Base-by-base conservation (phyloP, 176 grass and related monocot genomes). In the Lolium perenne region DNA sequence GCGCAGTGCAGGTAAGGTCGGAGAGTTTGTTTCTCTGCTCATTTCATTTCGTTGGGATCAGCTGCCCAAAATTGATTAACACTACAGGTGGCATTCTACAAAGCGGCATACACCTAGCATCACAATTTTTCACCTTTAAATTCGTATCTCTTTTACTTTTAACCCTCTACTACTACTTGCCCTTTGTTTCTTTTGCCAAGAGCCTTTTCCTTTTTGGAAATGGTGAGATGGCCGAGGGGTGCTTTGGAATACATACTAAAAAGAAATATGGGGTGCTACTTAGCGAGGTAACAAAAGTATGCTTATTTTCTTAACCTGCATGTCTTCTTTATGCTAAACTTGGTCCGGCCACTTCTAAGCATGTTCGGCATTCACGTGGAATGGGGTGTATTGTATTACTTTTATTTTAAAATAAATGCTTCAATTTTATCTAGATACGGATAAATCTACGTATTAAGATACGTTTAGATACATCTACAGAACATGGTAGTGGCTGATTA, bases 171-270 rank as follows among this genome's bases (percentile, higher is more conserved):
- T 59, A 35, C 32, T 35, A 38, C 25, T 56, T 67, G 16, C 48
- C 71, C 7, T n/a, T 56, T 56, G n/a, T 64, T 75, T 6, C 60
- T 56, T 85, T 80, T 11, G 8, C 3, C 25, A 29, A 5, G 48
- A 51, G 29, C 4, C 66, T 77, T 82, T 79, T 38, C 18, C 60
- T 70, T 76, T 89, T 50, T 18, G 13, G 15, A 16, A 29, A 29
- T 76, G 20, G 65, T 16, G 18, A 4, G 3, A 10, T 7, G 38
- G 4, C 2, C 22, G 58, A 82, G 46, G 21, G 38, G 23, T 26
- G 56, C 13, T 25, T 17, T 17, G 25, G 48, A 53, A 53, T 54
- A 29, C 11, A 11, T 29, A 15, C 2, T 64, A 29, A 6, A 29
- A 29, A 23, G 6, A 64, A 64, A 35, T 35, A 35, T 35, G 23